phyloP scores from a whole-genome alignment of 1,284 basidiomycete genomes.

The Macrocystidia cucumis region DNA sequence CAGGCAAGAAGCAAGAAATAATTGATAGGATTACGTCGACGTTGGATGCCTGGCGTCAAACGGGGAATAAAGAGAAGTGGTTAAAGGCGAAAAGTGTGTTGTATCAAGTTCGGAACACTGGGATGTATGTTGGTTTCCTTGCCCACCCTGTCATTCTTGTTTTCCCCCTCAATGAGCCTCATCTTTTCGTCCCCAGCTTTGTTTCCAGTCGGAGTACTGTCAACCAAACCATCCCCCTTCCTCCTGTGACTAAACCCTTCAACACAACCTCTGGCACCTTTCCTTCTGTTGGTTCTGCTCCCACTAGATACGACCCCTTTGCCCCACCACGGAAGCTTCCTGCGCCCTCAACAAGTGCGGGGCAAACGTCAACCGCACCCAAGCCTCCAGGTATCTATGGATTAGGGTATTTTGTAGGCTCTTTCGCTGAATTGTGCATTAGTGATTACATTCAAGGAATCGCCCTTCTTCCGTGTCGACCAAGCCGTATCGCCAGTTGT shows the following conservation, averaged over 20 bases:
- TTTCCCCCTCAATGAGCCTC: constrained; percentile 4
- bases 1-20: constrained; percentile 81
- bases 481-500: constrained; percentile 53
- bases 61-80: constrained; percentile 54
- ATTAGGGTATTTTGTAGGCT: constrained; percentile 1
- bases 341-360: constrained; percentile 18
- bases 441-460: constrained; percentile 73
- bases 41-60: constrained; percentile 51
- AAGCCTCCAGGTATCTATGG: constrained; percentile 20
- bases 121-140: constrained; percentile 47
- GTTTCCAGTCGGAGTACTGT: constrained; percentile 19
- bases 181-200: constrained; percentile 18
- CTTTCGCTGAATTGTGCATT: constrained; percentile 9
- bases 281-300: too few species aligned
- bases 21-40: constrained; percentile 59
- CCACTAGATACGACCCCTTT: constrained; percentile 54
- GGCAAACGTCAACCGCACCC: constrained; percentile 19
- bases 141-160: too few species aligned
- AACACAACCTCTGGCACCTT: constrained; percentile 18
- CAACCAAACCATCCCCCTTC: constrained; percentile 14
- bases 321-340: constrained; percentile 44
- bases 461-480: constrained; percentile 70
- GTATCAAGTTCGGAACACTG: constrained; percentile 48
- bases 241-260: constrained; percentile 15
- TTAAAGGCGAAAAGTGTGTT: constrained; percentile 55